Percentiles rank a stretch among this genome's conserved stretches.
These are phyloP conservation scores for Pichia cabralensis DNA, from an alignment of 805 yeast genomes.

Conservation along the genomic window DNA sequence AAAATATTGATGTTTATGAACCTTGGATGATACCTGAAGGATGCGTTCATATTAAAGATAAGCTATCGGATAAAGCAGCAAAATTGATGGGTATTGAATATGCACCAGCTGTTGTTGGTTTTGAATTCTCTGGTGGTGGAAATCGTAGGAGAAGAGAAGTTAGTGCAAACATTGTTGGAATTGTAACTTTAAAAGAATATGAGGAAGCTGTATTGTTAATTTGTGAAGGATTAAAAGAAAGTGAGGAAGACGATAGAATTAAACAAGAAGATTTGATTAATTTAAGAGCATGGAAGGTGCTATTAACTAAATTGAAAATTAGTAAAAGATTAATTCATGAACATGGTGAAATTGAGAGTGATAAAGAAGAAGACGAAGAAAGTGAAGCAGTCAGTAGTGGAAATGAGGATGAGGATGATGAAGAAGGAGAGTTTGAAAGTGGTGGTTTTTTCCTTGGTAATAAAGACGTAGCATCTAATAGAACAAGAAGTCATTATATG, in stretches of 20 bases:
- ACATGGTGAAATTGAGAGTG: constrained; percentile 34
- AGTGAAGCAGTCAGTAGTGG: not conserved
- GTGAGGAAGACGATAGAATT: constrained; percentile 36
- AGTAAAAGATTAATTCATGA: constrained; percentile 33
- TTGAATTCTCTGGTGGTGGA: constrained; percentile 57
- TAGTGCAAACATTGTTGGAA: constrained; percentile 63
- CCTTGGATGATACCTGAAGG: constrained; percentile 79
- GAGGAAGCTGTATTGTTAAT: constrained; percentile 50
- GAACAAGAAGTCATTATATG: constrained; percentile 9
- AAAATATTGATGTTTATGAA: constrained; percentile 74
- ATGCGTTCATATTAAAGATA: constrained; percentile 49
- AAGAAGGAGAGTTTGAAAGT: constrained; percentile 13
- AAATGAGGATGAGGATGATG: constrained; percentile 10
- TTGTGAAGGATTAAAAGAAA: constrained; percentile 37
- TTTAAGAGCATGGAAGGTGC: constrained; percentile 42
- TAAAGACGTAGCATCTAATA: constrained; percentile 4
- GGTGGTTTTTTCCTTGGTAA: constrained; percentile 17
- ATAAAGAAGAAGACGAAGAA: constrained; percentile 19
- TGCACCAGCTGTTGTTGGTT: constrained; percentile 82
- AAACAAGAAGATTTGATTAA: constrained; percentile 38
- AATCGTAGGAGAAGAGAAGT: constrained; percentile 32
- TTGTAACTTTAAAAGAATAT: constrained; percentile 57
- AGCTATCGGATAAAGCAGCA: constrained; percentile 61
- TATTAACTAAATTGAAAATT: constrained; percentile 41
- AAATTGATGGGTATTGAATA: constrained; percentile 58